These are phyloP conservation scores for Aspergillus uvarum DNA, from an alignment of 2,329 filamentous ascomycete genomes.

Conservation along the genomic window DNA sequence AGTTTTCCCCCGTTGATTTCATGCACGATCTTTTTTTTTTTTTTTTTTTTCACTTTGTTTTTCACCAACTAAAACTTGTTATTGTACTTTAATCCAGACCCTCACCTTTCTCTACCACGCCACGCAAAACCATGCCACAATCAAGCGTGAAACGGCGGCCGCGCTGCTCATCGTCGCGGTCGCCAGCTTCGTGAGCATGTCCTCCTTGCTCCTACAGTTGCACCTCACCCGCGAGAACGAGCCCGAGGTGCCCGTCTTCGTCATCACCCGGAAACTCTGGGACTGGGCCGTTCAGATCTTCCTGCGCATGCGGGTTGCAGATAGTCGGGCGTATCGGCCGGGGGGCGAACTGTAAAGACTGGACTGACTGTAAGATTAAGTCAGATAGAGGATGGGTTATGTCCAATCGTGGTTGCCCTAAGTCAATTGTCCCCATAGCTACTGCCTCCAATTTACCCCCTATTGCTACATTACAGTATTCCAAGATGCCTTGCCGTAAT, in stretches of 20 bases:
- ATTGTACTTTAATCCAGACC: conserved; percentile 49
- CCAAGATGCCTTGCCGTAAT: no score
- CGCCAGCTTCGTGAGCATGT: conserved; percentile 74
- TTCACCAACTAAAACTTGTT: not conserved
- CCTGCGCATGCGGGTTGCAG: conserved; percentile 35
- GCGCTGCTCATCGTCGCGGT: conserved; percentile 76
- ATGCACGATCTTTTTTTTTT: no score
- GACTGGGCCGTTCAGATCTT: conserved; percentile 38
- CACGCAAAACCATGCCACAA: conserved; percentile 75
- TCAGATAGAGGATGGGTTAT: not conserved
- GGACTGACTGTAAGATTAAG: conserved; percentile 9
- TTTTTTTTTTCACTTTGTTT: no score
- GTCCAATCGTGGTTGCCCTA: not conserved
- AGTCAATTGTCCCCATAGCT: not conserved
- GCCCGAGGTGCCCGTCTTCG: conserved; percentile 58
- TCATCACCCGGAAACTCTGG: conserved; percentile 47
- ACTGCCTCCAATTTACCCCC: no score
- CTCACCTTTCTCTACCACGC: conserved; percentile 74
- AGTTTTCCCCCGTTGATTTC: conserved; percentile 17
- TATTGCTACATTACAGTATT: no score
- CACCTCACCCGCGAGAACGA: conserved; percentile 64
- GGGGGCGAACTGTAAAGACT: conserved; percentile 22
- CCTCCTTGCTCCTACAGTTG: conserved; percentile 65
- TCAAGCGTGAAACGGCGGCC: conserved; percentile 74
- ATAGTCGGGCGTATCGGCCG: conserved; percentile 20